Percentiles rank a stretch among this genome's conserved stretches.
phyloP scores from a whole-genome alignment of 2,329 filamentous ascomycete species.

The Aspergillus nomiae region DNA sequence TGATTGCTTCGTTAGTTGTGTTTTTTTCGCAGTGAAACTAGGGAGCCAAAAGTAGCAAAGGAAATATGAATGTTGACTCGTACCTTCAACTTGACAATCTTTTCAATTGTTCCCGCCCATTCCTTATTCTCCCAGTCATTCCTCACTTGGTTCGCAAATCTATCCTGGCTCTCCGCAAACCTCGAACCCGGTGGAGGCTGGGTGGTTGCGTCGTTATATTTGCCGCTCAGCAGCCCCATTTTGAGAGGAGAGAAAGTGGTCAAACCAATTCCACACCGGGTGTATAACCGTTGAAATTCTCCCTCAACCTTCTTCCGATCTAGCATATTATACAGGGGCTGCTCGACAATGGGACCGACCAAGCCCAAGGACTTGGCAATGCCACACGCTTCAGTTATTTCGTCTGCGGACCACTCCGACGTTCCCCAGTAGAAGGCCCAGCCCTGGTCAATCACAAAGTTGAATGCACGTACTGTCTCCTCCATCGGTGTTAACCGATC shows the following conservation, averaged over 20 bases:
- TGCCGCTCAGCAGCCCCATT: conserved; percentile 65
- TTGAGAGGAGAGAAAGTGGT: conserved; percentile 67
- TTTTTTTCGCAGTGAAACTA: no score
- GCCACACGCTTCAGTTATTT: conserved; percentile 66
- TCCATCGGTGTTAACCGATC: conserved; percentile 70
- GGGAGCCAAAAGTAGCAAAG: no score
- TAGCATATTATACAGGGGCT: conserved; percentile 69
- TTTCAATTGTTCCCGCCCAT: conserved; percentile 52
- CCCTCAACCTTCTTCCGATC: conserved; percentile 63
- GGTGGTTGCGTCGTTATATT: conserved; percentile 65
- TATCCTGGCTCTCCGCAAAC: conserved; percentile 58
- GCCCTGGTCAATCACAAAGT: conserved; percentile 68
- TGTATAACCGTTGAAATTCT: conserved; percentile 63
- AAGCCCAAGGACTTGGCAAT: conserved; percentile 63
- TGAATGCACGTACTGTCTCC: conserved; percentile 71
- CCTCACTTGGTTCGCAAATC: conserved; percentile 54
- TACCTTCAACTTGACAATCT: conserved; percentile 54
- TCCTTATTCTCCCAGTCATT: conserved; percentile 47
- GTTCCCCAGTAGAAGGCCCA: conserved; percentile 74
- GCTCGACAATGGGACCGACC: conserved; percentile 56
- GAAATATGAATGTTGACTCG: no score
- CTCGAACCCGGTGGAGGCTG: conserved; percentile 57
- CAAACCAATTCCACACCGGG: conserved; percentile 61
- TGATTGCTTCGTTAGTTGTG: conserved; percentile 4
- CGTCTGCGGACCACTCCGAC: conserved; percentile 68